Evolutionary conservation across 768 basidiomycete species (phyloP), one percentile per base, ranked within the genome.

Genomic region (Phlebiopsis gigantea): DNA sequence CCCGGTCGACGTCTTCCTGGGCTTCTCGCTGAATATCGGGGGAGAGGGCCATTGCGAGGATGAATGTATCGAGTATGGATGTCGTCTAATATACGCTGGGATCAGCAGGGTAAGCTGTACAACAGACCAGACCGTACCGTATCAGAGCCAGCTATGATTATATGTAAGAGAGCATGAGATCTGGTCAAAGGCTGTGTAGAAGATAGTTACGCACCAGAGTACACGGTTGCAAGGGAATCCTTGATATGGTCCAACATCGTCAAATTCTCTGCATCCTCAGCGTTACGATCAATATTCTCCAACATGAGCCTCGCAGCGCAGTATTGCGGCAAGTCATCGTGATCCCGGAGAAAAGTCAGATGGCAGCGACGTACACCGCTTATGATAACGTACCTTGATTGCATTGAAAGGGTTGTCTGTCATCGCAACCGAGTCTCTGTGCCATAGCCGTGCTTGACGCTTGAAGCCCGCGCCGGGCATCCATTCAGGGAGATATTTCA

Each of bases 11-110:
- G 30, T 56, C 41, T 7, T 17, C 2, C 31, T 57, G 61, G 12
- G 61, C 61, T 22, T 56, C 54, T 15, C 25, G n/a, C 45, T 39
- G 53, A 15, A 51, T 25, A 2, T 59, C 57, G 2, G 61, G 57
- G 41, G 52, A 19, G 1, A 56, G 46, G n/a, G 43, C 25, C 61
- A 62, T 56, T 4, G 61, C 61, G 1, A 59, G 50, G n/a, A 62
- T 46, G 54, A 75, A 73, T 5, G 71, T 65, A 1, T 58, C 61
- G 22, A 73, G 31, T 0, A 68, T 60, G 3, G 69, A 66, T 0
- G 62, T 25, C 21, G 50, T 51, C 50, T 51, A 31, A n/a, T n/a
- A n/a, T n/a, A n/a, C n/a, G n/a, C n/a, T n/a, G n/a, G n/a, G 26
- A 17, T 48, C 28, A 26, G 7, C 4, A 48, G 6, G 9, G 30